These are phyloP conservation scores for Phytophthora multivora DNA, from an alignment of 352 stramenopile genomes.

Conservation along the genomic window DNA sequence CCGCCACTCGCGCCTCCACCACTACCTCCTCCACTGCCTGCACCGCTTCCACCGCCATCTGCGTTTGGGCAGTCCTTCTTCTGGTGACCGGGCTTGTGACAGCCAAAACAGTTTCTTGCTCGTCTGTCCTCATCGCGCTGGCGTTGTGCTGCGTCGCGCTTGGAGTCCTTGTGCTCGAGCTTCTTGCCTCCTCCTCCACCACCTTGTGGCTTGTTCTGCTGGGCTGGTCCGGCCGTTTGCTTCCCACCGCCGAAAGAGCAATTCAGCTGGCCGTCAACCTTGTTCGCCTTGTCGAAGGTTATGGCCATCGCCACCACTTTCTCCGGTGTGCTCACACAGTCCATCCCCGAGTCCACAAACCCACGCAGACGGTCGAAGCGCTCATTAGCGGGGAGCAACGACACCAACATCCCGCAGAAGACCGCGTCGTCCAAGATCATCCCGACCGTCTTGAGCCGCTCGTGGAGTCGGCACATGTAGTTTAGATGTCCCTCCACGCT, in stretches of 20 bases:
- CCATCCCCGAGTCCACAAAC: slow-evolving; percentile 2
- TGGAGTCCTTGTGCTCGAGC: neutral
- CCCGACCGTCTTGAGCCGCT: slow-evolving; percentile 4
- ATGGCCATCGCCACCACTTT: slow-evolving; percentile 19
- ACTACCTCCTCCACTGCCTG: neutral
- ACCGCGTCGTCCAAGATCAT: slow-evolving; percentile 9
- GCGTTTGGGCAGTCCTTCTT: neutral
- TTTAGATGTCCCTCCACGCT: slow-evolving; percentile 15
- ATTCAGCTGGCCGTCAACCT: neutral
- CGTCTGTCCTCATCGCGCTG: slow-evolving; percentile 3
- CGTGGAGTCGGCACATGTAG: slow-evolving; percentile 6
- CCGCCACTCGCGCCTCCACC: neutral
- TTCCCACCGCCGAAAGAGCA: slow-evolving; percentile 1
- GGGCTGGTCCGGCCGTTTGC: too few species aligned
- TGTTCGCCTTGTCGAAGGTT: slow-evolving; percentile 15
- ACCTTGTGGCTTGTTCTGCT: neutral
- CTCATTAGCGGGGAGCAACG: slow-evolving; percentile 5
- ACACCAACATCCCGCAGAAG: slow-evolving; percentile 2
- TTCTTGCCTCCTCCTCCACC: neutral
- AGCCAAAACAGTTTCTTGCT: slow-evolving; percentile 2
- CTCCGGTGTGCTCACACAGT: slow-evolving; percentile 6
- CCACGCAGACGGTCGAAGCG: slow-evolving; percentile 10
- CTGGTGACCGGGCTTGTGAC: slow-evolving; percentile 7
- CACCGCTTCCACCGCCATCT: neutral
- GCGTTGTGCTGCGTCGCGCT: neutral